Percentiles rank a stretch among this genome's conserved stretches.
Evolutionary conservation across 2,329 filamentous ascomycete genomes (phyloP).

Genomic region (Arachnomyces sp.): DNA sequence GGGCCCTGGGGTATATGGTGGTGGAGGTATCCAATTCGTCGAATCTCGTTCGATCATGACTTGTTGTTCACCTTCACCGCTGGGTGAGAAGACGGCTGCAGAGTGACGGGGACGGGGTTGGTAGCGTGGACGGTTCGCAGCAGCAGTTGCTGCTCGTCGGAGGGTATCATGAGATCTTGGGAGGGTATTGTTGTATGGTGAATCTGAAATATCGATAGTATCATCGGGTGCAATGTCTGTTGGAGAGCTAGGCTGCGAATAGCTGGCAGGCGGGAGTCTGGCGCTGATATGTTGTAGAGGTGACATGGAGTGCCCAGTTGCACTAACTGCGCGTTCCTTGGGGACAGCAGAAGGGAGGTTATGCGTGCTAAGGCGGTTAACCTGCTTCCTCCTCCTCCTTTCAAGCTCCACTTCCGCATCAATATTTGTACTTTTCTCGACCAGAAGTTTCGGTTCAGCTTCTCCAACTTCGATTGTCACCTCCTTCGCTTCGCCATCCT

Average conservation of each 20-base stretch:
- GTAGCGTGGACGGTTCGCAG: slow-evolving; percentile 59
- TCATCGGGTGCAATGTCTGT: slow-evolving; percentile 17
- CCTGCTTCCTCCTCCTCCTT: slow-evolving; percentile 58
- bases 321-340: slow-evolving; percentile 14
- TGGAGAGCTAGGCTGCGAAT: slow-evolving; percentile 19
- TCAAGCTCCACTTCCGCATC: slow-evolving; percentile 73
- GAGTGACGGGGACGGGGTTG: slow-evolving; percentile 8
- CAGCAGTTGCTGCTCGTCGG: slow-evolving; percentile 64
- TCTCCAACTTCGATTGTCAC: slow-evolving; percentile 67
- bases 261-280: slow-evolving; percentile 19
- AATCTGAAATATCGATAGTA: slow-evolving; percentile 54
- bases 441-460: slow-evolving; percentile 58
- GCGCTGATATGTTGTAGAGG: slow-evolving; percentile 16
- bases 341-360: slow-evolving; percentile 37
- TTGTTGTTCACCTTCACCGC: slow-evolving; percentile 49
- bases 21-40: slow-evolving; percentile 80
- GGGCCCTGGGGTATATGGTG: slow-evolving; percentile 52
- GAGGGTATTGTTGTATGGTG: slow-evolving; percentile 63
- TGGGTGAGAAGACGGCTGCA: slow-evolving; percentile 4
- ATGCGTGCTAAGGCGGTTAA: slow-evolving; percentile 49
- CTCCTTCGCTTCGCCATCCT: slow-evolving; percentile 49
- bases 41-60: slow-evolving; percentile 80
- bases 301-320: slow-evolving; percentile 11
- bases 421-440: slow-evolving; percentile 65
- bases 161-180: slow-evolving; percentile 63